Evolutionary conservation across 2,329 filamentous ascomycete genomes (phyloP).

Genomic region (Penicillium sp.): DNA sequence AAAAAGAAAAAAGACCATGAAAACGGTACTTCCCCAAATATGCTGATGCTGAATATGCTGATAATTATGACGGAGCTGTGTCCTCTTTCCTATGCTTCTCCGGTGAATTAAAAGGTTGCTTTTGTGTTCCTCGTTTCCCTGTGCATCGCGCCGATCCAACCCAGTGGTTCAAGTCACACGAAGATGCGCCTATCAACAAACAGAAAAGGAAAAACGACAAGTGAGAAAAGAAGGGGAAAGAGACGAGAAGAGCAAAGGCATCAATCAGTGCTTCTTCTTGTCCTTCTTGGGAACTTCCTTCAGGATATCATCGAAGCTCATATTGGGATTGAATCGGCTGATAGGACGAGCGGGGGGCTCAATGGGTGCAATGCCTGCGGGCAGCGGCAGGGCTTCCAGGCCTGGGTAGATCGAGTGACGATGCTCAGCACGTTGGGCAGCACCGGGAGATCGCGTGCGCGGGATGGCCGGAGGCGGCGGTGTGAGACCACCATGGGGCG

Average conservation of each 20-base stretch:
- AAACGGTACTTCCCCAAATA: conserved; percentile 10
- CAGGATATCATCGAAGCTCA: conserved; percentile 51
- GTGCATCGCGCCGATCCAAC: conserved; percentile 22
- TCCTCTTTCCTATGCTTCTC: conserved; percentile 15
- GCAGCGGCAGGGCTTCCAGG: conserved; percentile 46
- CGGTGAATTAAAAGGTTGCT: conserved; percentile 19
- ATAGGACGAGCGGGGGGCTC: conserved; percentile 41
- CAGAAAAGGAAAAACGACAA: conserved; percentile 8
- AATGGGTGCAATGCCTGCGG: conserved; percentile 42
- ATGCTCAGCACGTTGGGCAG: conserved; percentile 34
- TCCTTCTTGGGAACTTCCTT: conserved; percentile 40
- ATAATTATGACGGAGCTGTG: conserved; percentile 22
- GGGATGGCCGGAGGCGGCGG: conserved; percentile 37
- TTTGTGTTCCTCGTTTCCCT: conserved; percentile 18
- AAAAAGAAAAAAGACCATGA: conserved; percentile 11
- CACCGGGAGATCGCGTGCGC: conserved; percentile 33
- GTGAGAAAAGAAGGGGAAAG: conserved; percentile 8
- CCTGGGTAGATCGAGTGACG: conserved; percentile 46
- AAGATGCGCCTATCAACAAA: conserved; percentile 26
- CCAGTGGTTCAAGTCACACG: conserved; percentile 14
- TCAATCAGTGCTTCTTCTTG: conserved; percentile 34
- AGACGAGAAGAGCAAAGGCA: conserved; percentile 5
- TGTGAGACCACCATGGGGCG: conserved; percentile 31
- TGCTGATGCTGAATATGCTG: conserved; percentile 26
- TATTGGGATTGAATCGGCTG: conserved; percentile 46